These are phyloP conservation scores for Fomitopsis pinicola DNA, from an alignment of 1,284 basidiomycete species.

Conservation along the genomic window DNA sequence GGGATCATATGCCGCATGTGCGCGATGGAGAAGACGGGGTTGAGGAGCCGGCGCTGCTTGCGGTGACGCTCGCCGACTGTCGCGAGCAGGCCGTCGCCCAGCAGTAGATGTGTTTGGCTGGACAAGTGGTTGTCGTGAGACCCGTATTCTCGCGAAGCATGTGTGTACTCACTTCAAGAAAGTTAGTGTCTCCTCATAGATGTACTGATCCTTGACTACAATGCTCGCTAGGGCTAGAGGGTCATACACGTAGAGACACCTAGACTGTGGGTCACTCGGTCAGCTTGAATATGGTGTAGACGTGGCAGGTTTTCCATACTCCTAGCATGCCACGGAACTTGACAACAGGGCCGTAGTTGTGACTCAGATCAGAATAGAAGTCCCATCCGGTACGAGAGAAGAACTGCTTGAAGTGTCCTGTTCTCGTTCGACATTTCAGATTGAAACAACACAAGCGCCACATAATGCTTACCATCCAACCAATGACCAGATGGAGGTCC, in stretches of 20 bases:
- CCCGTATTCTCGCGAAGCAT: neutral
- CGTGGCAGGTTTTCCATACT: neutral
- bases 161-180: neutral
- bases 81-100: constrained; percentile 18
- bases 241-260: constrained; percentile 19
- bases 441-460: too few species aligned
- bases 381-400: constrained; percentile 10
- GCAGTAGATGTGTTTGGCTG: neutral
- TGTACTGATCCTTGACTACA: constrained; percentile 28
- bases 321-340: constrained; percentile 14
- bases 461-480: constrained; percentile 11
- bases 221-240: constrained; percentile 25
- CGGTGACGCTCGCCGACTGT: constrained; percentile 19
- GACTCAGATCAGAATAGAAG: constrained; percentile 13
- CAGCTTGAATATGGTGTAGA: neutral
- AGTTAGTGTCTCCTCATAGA: constrained; percentile 21
- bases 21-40: constrained; percentile 21
- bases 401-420: neutral
- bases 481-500: constrained; percentile 14
- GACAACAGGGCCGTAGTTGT: constrained; percentile 17
- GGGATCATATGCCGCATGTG: constrained; percentile 24
- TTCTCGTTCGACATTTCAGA: neutral
- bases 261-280: constrained; percentile 7
- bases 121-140: neutral
- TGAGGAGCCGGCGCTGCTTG: constrained; percentile 24